Base-by-base conservation (phyloP, 2,329 filamentous ascomycete species). In the Emericellopsis atlantica region DNA sequence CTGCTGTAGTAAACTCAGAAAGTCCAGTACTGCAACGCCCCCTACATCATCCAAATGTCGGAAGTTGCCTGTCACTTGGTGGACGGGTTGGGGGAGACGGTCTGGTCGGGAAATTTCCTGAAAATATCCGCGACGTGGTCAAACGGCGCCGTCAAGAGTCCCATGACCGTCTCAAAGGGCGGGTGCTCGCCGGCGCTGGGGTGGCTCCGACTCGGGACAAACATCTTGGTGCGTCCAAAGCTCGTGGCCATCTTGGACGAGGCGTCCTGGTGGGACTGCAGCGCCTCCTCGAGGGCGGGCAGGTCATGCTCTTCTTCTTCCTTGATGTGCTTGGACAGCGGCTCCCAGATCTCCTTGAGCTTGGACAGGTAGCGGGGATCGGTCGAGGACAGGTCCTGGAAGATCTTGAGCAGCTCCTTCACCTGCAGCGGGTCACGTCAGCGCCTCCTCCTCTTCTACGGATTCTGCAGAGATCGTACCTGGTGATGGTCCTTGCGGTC, bases 91-190 rank as follows among this genome's bases (percentile, higher is more conserved):
- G 41, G 41, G 14, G 45, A 45, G 29, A 41, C 40, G 11, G 40
- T 46, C 41, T 57, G 43, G 22, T 65, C 55, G 3, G 70, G 71
- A 47, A 76, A 80, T 50, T 68, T 71, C 16, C 67, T 56, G 46
- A 78, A 74, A 6, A 76, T 39, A 51, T 79, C 73, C 32, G 56
- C 57, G 26, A 80, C 45, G 44, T 65, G 66, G 51, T 79, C 76
- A 15, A 79, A 58, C 0, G 75, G 75, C 12, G 74, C 72, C 0
- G 69, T 57, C 53, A 80, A 45, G 18, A 80, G 47, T 0, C 69
- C 72, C 43, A 64, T 65, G 0, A 64, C 69, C 0, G 67, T 73
- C 60, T 79, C 73, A 44, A 75, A 78, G 0, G 69, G 70, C 3
- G 72, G 71, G 31, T 65, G 64, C 44, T 72, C 63, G 0, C 67